These are phyloP conservation scores for Berberis thunbergii DNA, from an alignment of 164 flowering plant species.

Conservation along the genomic window DNA sequence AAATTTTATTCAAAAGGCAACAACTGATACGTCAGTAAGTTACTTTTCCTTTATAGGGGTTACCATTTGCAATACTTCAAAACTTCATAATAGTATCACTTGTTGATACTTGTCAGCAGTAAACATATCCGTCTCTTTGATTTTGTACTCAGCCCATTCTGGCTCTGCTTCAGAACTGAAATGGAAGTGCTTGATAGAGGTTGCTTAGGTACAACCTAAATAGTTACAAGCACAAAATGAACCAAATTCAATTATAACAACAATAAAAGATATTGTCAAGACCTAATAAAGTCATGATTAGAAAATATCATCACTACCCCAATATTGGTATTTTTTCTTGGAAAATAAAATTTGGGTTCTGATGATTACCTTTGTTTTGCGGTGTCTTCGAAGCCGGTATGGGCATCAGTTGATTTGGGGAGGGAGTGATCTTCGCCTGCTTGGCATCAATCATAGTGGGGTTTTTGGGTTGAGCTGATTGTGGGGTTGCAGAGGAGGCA, in stretches of 20 bases:
- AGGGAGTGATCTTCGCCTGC: too few relatives aligned
- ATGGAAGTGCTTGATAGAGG: conserved; percentile 50
- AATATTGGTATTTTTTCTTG: too few relatives aligned
- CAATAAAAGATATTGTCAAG: too few relatives aligned
- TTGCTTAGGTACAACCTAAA: conserved; percentile 77
- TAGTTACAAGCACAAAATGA: too few relatives aligned
- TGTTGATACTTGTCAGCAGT: conserved; percentile 95
- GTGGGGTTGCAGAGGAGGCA: too few relatives aligned
- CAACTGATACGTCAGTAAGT: background rate
- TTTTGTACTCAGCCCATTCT: conserved; percentile 95
- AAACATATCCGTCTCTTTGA: conserved; percentile 91
- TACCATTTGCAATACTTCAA: background rate
- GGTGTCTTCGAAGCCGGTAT: background rate
- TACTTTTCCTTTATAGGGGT: background rate
- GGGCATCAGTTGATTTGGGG: too few relatives aligned
- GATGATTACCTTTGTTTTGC: background rate
- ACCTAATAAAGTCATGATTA: too few relatives aligned
- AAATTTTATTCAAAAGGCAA: conserved; percentile 27
- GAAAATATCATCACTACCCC: too few relatives aligned
- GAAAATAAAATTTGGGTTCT: background rate
- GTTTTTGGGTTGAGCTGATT: too few relatives aligned
- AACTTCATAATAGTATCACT: conserved; percentile 36
- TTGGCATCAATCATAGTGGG: too few relatives aligned
- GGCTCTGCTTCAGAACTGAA: conserved; percentile 39
- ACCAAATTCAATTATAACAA: too few relatives aligned